phyloP scores from a whole-genome alignment of 176 grass and related monocot species.

The Aegilops sharonensis region DNA sequence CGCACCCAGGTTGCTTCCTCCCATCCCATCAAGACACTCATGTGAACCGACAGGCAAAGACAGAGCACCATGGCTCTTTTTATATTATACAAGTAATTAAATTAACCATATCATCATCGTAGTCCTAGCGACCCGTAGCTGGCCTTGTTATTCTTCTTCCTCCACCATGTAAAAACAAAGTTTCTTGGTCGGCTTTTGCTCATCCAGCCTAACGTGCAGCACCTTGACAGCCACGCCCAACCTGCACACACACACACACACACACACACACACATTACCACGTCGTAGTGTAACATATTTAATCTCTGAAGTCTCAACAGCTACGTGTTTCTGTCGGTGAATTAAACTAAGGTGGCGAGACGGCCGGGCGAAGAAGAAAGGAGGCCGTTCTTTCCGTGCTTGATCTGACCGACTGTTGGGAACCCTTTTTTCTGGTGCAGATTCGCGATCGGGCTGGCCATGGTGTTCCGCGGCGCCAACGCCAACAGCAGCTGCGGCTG shows the following conservation, averaged over 20 bases:
- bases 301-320: not conserved
- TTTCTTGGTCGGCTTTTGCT: not conserved
- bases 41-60: slow-evolving; percentile 13
- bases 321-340: slow-evolving; percentile 32
- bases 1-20: not conserved
- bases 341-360: not conserved
- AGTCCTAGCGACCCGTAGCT: not conserved
- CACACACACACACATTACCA: not conserved
- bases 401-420: not conserved
- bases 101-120: not conserved
- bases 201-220: slow-evolving; percentile 8
- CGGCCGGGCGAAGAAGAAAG: not conserved
- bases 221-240: slow-evolving; percentile 20
- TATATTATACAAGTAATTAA: not conserved
- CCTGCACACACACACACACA: not conserved
- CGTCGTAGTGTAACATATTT: too few relatives aligned
- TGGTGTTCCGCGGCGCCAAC: slow-evolving; percentile 88
- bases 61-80: not conserved
- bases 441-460: slow-evolving; percentile 60
- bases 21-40: not conserved
- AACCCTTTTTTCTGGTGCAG: slow-evolving; percentile 24
- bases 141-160: not conserved
- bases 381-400: slow-evolving; percentile 31
- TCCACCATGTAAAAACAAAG: not conserved
- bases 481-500: slow-evolving; percentile 75